Evolutionary conservation across 2,329 filamentous ascomycete genomes (phyloP).

Genomic region (Talaromyces sp.): DNA sequence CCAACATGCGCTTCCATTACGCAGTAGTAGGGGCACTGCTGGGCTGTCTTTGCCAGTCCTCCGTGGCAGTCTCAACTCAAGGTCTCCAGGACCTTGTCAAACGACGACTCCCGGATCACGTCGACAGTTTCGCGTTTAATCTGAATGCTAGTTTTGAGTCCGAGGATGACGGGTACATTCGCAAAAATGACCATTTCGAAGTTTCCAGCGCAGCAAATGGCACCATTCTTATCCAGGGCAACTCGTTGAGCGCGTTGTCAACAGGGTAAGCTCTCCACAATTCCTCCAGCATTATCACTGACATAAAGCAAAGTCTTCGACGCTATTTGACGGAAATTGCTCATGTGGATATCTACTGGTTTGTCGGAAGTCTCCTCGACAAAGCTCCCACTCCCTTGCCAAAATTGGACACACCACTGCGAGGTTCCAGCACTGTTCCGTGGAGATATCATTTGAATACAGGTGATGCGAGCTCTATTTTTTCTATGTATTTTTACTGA

Average conservation of each 20-base stretch:
- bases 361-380: constrained; percentile 38
- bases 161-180: background rate
- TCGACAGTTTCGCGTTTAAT: constrained; percentile 17
- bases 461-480: constrained; percentile 20
- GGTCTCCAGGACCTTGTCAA: constrained; percentile 21
- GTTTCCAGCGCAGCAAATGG: constrained; percentile 18
- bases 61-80: constrained; percentile 13
- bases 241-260: constrained; percentile 27
- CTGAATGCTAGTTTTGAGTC: background rate
- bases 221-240: constrained; percentile 29
- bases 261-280: constrained; percentile 20
- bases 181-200: constrained; percentile 15
- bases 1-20: background rate
- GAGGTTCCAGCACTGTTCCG: constrained; percentile 39
- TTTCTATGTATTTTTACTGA: background rate
- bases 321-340: constrained; percentile 36
- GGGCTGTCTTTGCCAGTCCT: background rate
- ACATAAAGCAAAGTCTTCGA: constrained; percentile 23
- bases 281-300: background rate
- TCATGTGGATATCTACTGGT: constrained; percentile 46
- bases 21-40: background rate
- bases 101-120: constrained; percentile 20
- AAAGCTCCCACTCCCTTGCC: constrained; percentile 25
- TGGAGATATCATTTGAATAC: constrained; percentile 50
- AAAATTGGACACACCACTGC: constrained; percentile 26